phyloP scores from a whole-genome alignment of 306 rosid species.

The Rosa persica region DNA sequence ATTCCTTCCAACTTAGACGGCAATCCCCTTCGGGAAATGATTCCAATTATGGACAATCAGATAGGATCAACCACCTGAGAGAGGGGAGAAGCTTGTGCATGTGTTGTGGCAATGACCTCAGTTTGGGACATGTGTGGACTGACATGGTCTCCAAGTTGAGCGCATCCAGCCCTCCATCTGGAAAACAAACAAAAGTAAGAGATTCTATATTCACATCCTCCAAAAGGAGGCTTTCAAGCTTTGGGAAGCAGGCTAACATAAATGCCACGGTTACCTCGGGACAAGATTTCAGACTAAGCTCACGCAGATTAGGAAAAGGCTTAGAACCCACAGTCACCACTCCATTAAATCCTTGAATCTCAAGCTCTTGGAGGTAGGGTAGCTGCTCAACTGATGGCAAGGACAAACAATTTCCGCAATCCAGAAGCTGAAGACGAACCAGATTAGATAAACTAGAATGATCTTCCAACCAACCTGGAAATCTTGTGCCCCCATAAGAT shows the following conservation, averaged over 20 bases:
- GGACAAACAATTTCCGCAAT: not conserved
- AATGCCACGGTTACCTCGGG: not conserved
- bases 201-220: not conserved
- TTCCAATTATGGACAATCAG: conserved; percentile 23
- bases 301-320: not conserved
- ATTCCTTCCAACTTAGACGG: not conserved
- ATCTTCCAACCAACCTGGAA: conserved; percentile 29
- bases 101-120: not conserved
- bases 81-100: conserved; percentile 22
- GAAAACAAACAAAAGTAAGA: not conserved
- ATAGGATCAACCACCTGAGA: not conserved
- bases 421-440: not conserved
- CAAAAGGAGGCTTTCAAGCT: not conserved
- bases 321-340: not conserved
- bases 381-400: conserved; percentile 25
- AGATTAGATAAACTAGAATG: conserved; percentile 2
- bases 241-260: not conserved
- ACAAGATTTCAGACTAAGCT: not conserved
- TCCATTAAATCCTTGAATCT: not conserved
- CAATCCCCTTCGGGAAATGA: conserved; percentile 22
- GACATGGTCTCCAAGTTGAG: fast-evolving
- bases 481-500: conserved; percentile 14
- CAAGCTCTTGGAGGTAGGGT: conserved; percentile 12
- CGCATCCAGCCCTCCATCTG: not conserved
- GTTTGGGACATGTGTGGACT: fast-evolving